Percentiles rank a stretch among this genome's conserved stretches.
phyloP scores from a whole-genome alignment of 805 yeast genomes.

The Wickerhamiella cacticola region DNA sequence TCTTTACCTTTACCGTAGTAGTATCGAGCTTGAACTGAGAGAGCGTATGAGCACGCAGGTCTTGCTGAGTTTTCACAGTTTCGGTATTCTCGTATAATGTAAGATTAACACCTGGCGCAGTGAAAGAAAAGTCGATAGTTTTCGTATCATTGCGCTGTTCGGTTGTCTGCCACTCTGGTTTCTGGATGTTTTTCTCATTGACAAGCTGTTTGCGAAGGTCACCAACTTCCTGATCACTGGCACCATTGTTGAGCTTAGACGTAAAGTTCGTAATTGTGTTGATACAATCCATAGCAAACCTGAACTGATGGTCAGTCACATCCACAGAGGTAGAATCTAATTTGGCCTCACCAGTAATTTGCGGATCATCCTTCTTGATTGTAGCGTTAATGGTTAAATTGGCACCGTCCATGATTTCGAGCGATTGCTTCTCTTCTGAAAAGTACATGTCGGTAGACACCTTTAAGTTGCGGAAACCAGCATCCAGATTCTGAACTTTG shows the following conservation, averaged over 20 bases:
- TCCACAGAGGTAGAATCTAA: constrained; percentile 52
- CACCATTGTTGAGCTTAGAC: constrained; percentile 35
- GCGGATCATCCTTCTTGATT: constrained; percentile 10
- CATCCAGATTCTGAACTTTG: constrained; percentile 39
- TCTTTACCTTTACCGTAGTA: constrained; percentile 38
- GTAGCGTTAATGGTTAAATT: constrained; percentile 15
- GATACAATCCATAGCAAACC: constrained; percentile 43
- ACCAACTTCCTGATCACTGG: constrained; percentile 39
- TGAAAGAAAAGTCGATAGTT: constrained; percentile 16
- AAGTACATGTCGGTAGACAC: constrained; percentile 51
- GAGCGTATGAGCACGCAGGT: constrained; percentile 27
- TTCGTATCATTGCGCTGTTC: background rate
- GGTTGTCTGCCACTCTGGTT: constrained; percentile 13
- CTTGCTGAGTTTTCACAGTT: constrained; percentile 22
- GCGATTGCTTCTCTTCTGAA: constrained; percentile 30
- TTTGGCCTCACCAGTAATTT: constrained; percentile 44
- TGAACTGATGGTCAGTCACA: constrained; percentile 62
- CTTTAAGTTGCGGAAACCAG: constrained; percentile 63
- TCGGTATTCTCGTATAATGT: constrained; percentile 46
- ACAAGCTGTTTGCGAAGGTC: constrained; percentile 17
- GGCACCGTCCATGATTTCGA: constrained; percentile 36
- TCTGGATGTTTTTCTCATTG: constrained; percentile 19
- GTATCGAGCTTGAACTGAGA: constrained; percentile 52
- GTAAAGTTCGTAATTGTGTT: constrained; percentile 47
- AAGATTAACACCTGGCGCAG: constrained; percentile 32